Conservation (phyloP, 2,329 filamentous ascomycete genomes). For the Cytospora chrysosperma region DNA sequence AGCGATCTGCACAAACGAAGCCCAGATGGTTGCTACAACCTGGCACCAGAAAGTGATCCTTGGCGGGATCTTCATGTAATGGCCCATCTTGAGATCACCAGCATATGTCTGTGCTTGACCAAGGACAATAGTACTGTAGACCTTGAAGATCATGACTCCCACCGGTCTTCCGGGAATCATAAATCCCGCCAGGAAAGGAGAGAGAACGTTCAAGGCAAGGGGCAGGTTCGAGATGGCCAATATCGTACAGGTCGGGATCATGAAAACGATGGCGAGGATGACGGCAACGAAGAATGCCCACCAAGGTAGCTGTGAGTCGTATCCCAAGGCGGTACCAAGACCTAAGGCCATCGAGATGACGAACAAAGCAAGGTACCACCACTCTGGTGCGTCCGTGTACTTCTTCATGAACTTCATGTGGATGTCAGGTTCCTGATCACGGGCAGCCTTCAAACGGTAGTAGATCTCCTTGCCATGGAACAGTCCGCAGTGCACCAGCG, state of each 20-base stretch:
- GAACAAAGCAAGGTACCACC: slow-evolving; percentile 52
- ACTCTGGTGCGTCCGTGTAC: slow-evolving; percentile 51
- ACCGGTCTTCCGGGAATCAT: slow-evolving; percentile 57
- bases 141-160: slow-evolving; percentile 58
- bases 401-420: slow-evolving; percentile 53
- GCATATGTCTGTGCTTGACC: slow-evolving; percentile 37
- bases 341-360: slow-evolving; percentile 47
- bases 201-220: slow-evolving; percentile 52
- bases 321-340: slow-evolving; percentile 45
- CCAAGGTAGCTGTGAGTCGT: slow-evolving; percentile 50
- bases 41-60: slow-evolving; percentile 41
- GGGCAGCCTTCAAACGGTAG: slow-evolving; percentile 44
- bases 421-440: slow-evolving; percentile 48
- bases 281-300: slow-evolving; percentile 53
- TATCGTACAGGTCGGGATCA: slow-evolving; percentile 47
- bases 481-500: slow-evolving; percentile 38
- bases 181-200: slow-evolving; percentile 56
- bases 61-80: slow-evolving; percentile 44
- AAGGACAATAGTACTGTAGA: slow-evolving; percentile 42
- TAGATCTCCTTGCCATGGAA: slow-evolving; percentile 44
- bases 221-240: slow-evolving; percentile 52
- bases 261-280: slow-evolving; percentile 45
- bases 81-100: slow-evolving; percentile 37
- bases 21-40: slow-evolving; percentile 42
- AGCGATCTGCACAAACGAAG: slow-evolving; percentile 46